These are phyloP conservation scores for Zizania palustris DNA, from an alignment of 202 grass and related monocot species.

Conservation along the genomic window DNA sequence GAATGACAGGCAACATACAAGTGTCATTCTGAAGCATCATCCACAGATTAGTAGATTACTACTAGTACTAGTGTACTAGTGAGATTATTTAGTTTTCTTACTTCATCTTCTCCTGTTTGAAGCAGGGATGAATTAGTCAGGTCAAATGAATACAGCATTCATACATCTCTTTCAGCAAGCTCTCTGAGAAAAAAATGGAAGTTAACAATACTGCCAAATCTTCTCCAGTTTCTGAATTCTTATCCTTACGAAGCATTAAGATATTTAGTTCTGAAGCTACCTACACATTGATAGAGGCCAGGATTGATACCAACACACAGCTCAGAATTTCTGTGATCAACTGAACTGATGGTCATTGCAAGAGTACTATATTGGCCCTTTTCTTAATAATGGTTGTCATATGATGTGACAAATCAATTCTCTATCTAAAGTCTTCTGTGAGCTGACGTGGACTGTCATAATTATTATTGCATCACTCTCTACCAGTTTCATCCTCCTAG, in stretches of 20 bases:
- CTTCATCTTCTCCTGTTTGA: too few species aligned
- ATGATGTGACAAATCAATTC: conserved; percentile 43
- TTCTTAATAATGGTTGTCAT: conserved; percentile 30
- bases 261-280: conserved; percentile 23
- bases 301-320: conserved; percentile 19
- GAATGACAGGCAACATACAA: not conserved
- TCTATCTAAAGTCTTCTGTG: conserved; percentile 10
- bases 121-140: conserved; percentile 2
- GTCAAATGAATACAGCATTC: conserved; percentile 30
- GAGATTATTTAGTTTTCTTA: conserved; percentile 14
- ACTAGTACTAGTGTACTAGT: not conserved
- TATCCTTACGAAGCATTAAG: not conserved
- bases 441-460: conserved; percentile 6
- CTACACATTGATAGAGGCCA: conserved; percentile 21
- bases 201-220: not conserved
- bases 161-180: conserved; percentile 25
- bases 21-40: conserved; percentile 24
- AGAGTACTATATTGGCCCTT: conserved; percentile 24
- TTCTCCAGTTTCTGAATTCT: not conserved
- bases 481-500: conserved; percentile 7
- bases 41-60: not conserved
- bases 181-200: not conserved
- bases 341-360: conserved; percentile 27
- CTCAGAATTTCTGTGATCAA: conserved; percentile 29
- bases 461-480: conserved; percentile 37